Percentiles rank a stretch among this genome's conserved stretches.
phyloP scores from a whole-genome alignment of 768 basidiomycete species.

The Suillus discolor region DNA sequence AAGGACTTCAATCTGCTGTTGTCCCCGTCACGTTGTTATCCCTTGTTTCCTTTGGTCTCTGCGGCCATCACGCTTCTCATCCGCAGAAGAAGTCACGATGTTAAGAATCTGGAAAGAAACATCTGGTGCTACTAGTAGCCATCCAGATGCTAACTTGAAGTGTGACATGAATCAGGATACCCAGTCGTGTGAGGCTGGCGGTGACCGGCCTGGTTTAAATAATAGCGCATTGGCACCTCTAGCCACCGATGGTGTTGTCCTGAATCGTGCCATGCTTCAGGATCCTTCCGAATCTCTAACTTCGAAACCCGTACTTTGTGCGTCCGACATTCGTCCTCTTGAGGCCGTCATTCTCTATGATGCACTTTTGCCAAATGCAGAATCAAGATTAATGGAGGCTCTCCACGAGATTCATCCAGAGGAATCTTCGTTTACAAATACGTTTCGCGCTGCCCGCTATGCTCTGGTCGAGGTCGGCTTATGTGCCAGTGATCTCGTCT shows the following conservation, averaged over 20 bases:
- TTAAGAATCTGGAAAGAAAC: conserved; percentile 53
- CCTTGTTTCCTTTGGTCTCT: not conserved
- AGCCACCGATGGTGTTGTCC: conserved; percentile 13
- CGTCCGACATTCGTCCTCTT: conserved; percentile 41
- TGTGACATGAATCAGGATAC: conserved; percentile 23
- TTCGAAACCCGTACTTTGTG: conserved; percentile 32
- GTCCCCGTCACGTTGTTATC: not conserved
- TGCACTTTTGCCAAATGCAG: conserved; percentile 30
- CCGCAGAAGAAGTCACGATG: conserved; percentile 34
- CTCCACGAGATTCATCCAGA: conserved; percentile 48
- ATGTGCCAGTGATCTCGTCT: conserved; percentile 71
- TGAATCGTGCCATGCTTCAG: conserved; percentile 12
- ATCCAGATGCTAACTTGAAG: conserved; percentile 11
- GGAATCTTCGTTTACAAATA: conserved; percentile 38
- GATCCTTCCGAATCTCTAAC: conserved; percentile 11
- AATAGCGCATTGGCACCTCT: conserved; percentile 19
- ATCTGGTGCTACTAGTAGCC: conserved; percentile 40
- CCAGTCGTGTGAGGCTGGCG: conserved; percentile 31
- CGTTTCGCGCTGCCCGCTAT: conserved; percentile 50
- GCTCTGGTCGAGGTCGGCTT: conserved; percentile 58
- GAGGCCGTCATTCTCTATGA: conserved; percentile 63
- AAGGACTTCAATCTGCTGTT: not conserved
- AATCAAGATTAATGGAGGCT: conserved; percentile 47
- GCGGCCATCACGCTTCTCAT: not conserved
- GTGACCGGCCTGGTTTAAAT: conserved; percentile 27